phyloP scores from a whole-genome alignment of 805 yeast genomes.

The Torulaspora maleeae region DNA sequence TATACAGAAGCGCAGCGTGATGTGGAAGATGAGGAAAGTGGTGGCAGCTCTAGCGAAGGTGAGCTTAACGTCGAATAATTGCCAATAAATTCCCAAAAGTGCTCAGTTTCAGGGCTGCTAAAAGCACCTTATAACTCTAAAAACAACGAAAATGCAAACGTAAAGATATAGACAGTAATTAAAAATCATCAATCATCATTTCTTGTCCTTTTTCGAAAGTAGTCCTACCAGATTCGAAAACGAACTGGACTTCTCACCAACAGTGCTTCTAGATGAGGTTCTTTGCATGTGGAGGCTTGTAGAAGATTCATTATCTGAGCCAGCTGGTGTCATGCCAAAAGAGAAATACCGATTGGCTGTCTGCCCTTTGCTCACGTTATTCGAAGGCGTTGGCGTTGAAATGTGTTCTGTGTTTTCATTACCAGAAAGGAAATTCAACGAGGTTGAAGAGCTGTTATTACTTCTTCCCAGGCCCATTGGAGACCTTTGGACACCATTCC shows the following conservation, averaged over 20 bases:
- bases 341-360: constrained; percentile 26
- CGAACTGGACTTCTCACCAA: constrained; percentile 15
- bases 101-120: no score
- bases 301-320: constrained; percentile 7
- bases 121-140: not conserved
- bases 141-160: not conserved
- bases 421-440: constrained; percentile 19
- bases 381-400: constrained; percentile 5
- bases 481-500: constrained; percentile 15
- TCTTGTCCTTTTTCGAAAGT: constrained; percentile 16
- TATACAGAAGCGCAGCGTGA: constrained; percentile 71
- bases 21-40: constrained; percentile 51
- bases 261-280: constrained; percentile 8
- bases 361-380: constrained; percentile 14
- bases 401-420: constrained; percentile 15
- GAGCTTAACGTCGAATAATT: constrained; percentile 23
- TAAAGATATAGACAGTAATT: not conserved
- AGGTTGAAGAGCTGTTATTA: constrained; percentile 26
- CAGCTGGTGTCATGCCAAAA: constrained; percentile 31
- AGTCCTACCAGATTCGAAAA: constrained; percentile 18
- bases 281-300: constrained; percentile 12
- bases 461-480: constrained; percentile 23
- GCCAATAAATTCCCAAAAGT: not conserved
- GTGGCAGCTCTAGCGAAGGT: constrained; percentile 52
- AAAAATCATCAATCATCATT: constrained; percentile 6